Conservation (phyloP, 345 rosid species). For the Zanthoxylum bungeanum region DNA sequence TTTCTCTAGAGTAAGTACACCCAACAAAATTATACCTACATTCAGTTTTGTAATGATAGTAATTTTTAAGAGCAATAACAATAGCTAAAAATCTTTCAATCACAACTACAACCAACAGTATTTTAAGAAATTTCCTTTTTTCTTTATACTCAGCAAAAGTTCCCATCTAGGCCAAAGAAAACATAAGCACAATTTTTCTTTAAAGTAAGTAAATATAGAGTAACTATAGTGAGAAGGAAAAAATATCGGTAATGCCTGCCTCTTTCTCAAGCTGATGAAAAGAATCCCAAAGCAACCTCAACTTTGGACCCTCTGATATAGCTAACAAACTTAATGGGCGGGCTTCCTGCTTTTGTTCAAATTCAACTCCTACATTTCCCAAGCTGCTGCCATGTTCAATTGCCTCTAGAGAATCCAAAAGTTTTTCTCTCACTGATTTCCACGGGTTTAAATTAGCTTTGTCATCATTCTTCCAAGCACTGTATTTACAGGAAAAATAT, state of each 20-base stretch:
- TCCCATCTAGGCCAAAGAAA: conserved; percentile 3
- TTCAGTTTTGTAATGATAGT: neutral
- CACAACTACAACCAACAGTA: neutral
- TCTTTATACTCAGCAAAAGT: neutral
- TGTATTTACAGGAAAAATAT: conserved; percentile 22
- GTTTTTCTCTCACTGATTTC: conserved; percentile 64
- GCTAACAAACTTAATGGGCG: conserved; percentile 64
- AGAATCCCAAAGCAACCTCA: conserved; percentile 72
- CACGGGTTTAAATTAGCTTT: conserved; percentile 43
- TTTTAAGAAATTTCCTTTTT: neutral
- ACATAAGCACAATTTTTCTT: conserved; percentile 3
- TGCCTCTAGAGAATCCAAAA: conserved; percentile 64
- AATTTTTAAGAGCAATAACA: too few relatives aligned
- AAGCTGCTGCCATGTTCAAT: conserved; percentile 35
- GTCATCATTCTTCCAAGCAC: conserved; percentile 38
- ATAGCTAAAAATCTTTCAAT: neutral
- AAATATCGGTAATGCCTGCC: conserved; percentile 49
- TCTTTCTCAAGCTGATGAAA: conserved; percentile 70
- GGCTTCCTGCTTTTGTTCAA: conserved; percentile 42
- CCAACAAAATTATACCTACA: neutral
- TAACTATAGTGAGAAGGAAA: conserved; percentile 19
- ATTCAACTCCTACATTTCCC: conserved; percentile 39
- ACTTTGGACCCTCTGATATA: conserved; percentile 61
- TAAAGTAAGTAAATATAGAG: neutral
- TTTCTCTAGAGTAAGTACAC: neutral